A percentile compares a stretch with the other conserved stretches of the same genome.
Conservation (phyloP, 2,329 filamentous ascomycete genomes). For the Cladophialophora immunda region DNA sequence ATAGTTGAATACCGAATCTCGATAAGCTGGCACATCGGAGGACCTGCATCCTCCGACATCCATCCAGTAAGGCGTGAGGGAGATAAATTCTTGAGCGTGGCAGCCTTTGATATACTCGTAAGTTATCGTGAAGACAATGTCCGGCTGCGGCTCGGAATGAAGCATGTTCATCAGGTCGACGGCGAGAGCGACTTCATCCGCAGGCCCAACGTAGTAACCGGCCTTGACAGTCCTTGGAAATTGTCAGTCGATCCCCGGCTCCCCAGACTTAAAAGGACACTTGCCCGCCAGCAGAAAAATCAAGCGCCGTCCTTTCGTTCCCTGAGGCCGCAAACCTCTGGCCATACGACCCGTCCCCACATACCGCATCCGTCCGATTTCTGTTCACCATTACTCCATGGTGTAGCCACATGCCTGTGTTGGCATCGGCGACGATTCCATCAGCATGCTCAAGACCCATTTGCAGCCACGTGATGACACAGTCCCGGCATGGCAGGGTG, state of each 20-base stretch:
- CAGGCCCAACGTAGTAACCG: constrained; percentile 25
- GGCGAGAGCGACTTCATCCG: constrained; percentile 22
- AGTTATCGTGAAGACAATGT: constrained; percentile 29
- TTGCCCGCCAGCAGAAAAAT: constrained; percentile 17
- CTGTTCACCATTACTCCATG: constrained; percentile 35
- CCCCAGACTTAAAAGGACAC: background rate
- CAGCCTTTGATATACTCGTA: constrained; percentile 22
- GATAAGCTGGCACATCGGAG: constrained; percentile 23
- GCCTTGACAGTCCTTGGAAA: constrained; percentile 13
- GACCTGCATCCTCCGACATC: constrained; percentile 24
- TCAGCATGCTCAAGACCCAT: constrained; percentile 44
- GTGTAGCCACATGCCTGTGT: constrained; percentile 47
- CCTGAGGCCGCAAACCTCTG: constrained; percentile 23
- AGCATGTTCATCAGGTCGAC: constrained; percentile 31
- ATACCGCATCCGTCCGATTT: constrained; percentile 16
- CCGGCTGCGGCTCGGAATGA: constrained; percentile 7
- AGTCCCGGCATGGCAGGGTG: constrained; percentile 30
- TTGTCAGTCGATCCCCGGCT: background rate
- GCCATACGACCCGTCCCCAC: constrained; percentile 8
- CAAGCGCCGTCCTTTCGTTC: constrained; percentile 20
- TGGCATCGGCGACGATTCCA: constrained; percentile 45
- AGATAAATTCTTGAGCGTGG: constrained; percentile 5
- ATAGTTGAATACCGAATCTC: constrained; percentile 21
- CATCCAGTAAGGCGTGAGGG: constrained; percentile 23
- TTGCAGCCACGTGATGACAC: constrained; percentile 42